These are phyloP conservation scores for Trichoderma koningii DNA, from an alignment of 2,329 filamentous ascomycete species.

Conservation along the genomic window DNA sequence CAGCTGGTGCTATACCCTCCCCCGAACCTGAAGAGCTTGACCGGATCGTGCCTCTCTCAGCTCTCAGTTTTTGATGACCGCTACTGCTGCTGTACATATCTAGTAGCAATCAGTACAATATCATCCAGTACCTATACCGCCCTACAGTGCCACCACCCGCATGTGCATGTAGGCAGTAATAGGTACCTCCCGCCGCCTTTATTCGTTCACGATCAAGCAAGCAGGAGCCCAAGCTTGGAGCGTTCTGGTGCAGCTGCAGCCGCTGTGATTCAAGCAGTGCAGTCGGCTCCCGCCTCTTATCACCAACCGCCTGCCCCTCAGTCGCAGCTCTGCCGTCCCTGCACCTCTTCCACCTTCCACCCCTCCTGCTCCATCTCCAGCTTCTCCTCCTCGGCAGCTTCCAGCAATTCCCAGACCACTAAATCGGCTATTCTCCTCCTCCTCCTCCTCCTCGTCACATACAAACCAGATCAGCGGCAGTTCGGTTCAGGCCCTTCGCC, in stretches of 20 bases:
- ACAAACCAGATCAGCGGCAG: no score
- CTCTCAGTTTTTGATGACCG: no score
- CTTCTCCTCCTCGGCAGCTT: background rate
- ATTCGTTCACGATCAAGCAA: no score
- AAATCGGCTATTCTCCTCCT: background rate
- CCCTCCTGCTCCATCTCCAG: background rate
- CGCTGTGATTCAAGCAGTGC: conserved; percentile 2
- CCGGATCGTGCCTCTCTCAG: no score
- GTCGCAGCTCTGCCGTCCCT: background rate
- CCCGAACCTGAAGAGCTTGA: background rate
- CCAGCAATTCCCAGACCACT: background rate
- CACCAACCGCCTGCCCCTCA: background rate
- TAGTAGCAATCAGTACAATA: no score
- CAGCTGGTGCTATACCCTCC: background rate
- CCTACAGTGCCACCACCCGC: no score
- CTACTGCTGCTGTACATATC: no score
- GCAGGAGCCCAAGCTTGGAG: no score
- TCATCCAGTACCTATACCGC: no score
- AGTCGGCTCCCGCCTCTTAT: conserved; percentile 3
- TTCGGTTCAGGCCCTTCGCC: background rate
- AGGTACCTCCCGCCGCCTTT: no score
- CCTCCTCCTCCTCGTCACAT: background rate
- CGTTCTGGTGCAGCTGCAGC: background rate
- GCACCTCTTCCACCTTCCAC: background rate
- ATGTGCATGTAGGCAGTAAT: no score